Evolutionary conservation across 805 yeast species (phyloP).

Genomic region (Schizosaccharomyces octosporus): DNA sequence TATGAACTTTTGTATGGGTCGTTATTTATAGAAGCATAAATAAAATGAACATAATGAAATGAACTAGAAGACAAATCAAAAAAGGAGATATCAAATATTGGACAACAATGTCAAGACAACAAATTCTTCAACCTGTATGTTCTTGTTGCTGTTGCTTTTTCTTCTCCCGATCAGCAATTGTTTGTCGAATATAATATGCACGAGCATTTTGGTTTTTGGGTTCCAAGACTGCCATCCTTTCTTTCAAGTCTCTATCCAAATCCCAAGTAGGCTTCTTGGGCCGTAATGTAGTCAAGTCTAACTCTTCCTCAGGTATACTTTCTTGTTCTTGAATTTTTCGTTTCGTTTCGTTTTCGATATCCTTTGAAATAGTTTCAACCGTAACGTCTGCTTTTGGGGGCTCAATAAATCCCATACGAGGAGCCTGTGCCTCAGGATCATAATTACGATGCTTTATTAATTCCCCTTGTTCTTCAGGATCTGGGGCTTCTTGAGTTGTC

Average conservation of each 20-base stretch:
- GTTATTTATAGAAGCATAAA: too few relatives aligned
- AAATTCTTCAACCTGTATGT: too few relatives aligned
- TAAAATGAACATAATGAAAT: too few relatives aligned
- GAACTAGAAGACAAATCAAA: too few relatives aligned
- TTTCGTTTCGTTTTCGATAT: background rate
- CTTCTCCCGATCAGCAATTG: background rate
- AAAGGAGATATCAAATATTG: too few relatives aligned
- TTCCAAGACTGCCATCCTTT: background rate
- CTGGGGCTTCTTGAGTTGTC: background rate
- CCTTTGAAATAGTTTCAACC: background rate
- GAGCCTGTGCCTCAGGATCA: slow-evolving; percentile 1
- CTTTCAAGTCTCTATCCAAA: background rate
- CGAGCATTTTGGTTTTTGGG: background rate
- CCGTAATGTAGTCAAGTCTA: background rate
- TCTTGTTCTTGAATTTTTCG: background rate
- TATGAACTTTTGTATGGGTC: too few relatives aligned
- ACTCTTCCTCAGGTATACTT: background rate
- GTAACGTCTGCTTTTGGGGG: background rate
- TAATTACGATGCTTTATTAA: background rate
- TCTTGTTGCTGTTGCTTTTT: background rate
- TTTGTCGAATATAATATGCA: background rate
- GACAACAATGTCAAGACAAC: too few relatives aligned
- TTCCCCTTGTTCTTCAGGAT: background rate
- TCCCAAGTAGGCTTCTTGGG: slow-evolving; percentile 1
- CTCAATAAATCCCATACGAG: slow-evolving; percentile 1